phyloP scores from a whole-genome alignment of 2,329 filamentous ascomycete genomes.

The Colletotrichum liriopes region DNA sequence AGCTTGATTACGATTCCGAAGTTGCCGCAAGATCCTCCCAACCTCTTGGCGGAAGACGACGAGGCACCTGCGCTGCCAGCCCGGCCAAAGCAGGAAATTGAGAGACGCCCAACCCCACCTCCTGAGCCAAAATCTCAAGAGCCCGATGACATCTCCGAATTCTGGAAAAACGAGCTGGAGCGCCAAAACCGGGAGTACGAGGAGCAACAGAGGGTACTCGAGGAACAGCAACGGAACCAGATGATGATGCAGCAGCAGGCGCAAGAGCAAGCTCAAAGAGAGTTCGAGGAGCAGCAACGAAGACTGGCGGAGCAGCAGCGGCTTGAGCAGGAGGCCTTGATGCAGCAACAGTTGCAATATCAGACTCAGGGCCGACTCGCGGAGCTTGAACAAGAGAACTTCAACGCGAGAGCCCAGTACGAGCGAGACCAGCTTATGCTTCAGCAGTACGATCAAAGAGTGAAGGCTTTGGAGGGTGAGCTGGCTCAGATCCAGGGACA shows the following conservation, averaged over 20 bases:
- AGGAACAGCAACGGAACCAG: constrained; percentile 88
- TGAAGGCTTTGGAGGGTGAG: constrained; percentile 93
- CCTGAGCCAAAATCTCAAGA: constrained; percentile 80
- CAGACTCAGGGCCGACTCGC: constrained; percentile 97
- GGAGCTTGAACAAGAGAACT: constrained; percentile 94
- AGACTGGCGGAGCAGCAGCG: constrained; percentile 90
- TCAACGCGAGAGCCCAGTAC: constrained; percentile 94
- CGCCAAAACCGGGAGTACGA: constrained; percentile 96
- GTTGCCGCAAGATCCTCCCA: constrained; percentile 93
- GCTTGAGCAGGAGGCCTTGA: constrained; percentile 89
- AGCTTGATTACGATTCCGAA: constrained; percentile 97
- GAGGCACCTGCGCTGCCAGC: constrained; percentile 86
- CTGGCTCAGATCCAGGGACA: constrained; percentile 86
- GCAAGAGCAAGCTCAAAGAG: constrained; percentile 86
- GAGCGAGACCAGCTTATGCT: constrained; percentile 98
- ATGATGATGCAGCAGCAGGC: constrained; percentile 86
- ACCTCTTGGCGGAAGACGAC: constrained; percentile 87
- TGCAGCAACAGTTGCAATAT: constrained; percentile 90
- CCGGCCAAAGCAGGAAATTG: constrained; percentile 83
- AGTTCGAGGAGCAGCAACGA: constrained; percentile 98
- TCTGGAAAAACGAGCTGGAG: constrained; percentile 95
- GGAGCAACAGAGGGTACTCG: constrained; percentile 90
- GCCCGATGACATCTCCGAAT: constrained; percentile 95
- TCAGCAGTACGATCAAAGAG: constrained; percentile 94
- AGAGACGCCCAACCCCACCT: constrained; percentile 78